Conservation (phyloP, 345 rosid species). For the Conringia planisiliqua region DNA sequence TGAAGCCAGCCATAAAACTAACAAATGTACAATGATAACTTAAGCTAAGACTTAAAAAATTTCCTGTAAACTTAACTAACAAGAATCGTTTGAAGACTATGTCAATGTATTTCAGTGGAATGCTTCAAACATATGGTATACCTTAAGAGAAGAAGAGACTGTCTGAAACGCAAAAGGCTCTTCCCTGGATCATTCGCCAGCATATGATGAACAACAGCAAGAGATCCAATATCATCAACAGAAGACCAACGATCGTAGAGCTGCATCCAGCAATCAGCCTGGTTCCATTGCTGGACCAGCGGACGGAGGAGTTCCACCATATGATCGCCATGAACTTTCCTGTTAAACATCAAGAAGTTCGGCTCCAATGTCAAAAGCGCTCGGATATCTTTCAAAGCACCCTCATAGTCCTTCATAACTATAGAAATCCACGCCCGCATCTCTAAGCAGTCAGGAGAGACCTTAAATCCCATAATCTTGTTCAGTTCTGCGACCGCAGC, state of each 20-base stretch:
- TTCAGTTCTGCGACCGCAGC: conserved; percentile 68
- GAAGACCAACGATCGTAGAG: conserved; percentile 81
- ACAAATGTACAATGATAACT: too few species aligned
- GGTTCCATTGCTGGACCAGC: conserved; percentile 60
- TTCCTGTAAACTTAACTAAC: too few species aligned
- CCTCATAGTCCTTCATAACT: conserved; percentile 61
- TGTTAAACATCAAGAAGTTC: conserved; percentile 57
- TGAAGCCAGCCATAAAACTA: too few species aligned
- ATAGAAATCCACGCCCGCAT: conserved; percentile 74
- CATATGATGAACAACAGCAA: conserved; percentile 85
- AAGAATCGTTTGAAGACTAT: too few species aligned
- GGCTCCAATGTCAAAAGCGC: conserved; percentile 77
- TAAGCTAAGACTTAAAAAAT: too few species aligned
- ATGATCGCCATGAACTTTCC: conserved; percentile 53
- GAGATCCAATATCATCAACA: conserved; percentile 88
- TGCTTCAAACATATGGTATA: background rate
- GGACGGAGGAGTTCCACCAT: conserved; percentile 68
- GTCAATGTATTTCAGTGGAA: too few species aligned
- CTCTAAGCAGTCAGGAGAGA: conserved; percentile 72
- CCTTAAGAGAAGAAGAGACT: conserved; percentile 62
- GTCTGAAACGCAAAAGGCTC: conserved; percentile 74
- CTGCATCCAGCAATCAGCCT: conserved; percentile 92
- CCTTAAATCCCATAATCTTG: conserved; percentile 61
- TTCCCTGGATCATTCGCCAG: conserved; percentile 68
- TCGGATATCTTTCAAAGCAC: conserved; percentile 64